Percentiles rank a stretch among this genome's conserved stretches.
phyloP scores from a whole-genome alignment of 1,139 yeast species.

The Scheffersomyces insectosa region DNA sequence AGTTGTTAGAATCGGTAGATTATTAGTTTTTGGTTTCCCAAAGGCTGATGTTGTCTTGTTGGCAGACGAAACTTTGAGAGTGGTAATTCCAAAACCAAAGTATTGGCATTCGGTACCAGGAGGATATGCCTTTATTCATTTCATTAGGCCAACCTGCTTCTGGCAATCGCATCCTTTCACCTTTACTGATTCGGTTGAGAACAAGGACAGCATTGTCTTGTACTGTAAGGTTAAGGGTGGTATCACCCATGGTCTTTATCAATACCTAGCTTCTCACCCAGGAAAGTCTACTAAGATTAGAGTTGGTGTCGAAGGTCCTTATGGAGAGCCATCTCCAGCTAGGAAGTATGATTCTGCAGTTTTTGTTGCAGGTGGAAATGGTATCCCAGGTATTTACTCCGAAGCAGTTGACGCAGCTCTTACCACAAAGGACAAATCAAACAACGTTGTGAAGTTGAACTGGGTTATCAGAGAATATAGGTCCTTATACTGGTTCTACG shows the following conservation, averaged over 20 bases:
- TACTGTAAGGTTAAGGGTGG: slow-evolving; percentile 41
- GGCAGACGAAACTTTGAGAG: slow-evolving; percentile 17
- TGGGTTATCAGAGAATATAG: slow-evolving; percentile 40
- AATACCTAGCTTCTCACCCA: slow-evolving; percentile 29
- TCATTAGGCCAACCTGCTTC: slow-evolving; percentile 26
- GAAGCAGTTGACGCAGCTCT: slow-evolving; percentile 33
- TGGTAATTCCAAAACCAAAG: slow-evolving; percentile 15
- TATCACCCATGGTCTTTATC: slow-evolving; percentile 31
- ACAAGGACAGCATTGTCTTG: slow-evolving; percentile 24
- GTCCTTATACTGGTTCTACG: slow-evolving; percentile 35
- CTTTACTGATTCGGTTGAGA: slow-evolving; percentile 25
- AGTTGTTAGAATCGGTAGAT: slow-evolving; percentile 13
- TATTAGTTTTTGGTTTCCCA: slow-evolving; percentile 18
- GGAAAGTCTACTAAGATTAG: slow-evolving; percentile 25
- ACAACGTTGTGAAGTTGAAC: slow-evolving; percentile 26
- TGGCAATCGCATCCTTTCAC: slow-evolving; percentile 51
- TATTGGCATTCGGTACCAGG: slow-evolving; percentile 21
- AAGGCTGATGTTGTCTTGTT: slow-evolving; percentile 13
- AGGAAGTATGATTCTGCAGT: slow-evolving; percentile 33
- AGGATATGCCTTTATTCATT: slow-evolving; percentile 21
- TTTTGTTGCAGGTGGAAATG: slow-evolving; percentile 44
- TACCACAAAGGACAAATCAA: slow-evolving; percentile 13
- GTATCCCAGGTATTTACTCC: slow-evolving; percentile 43
- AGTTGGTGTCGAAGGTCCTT: slow-evolving; percentile 46
- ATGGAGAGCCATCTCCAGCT: slow-evolving; percentile 36